phyloP scores from a whole-genome alignment of 2,329 filamentous ascomycete genomes.

The Talaromyces atroroseus region DNA sequence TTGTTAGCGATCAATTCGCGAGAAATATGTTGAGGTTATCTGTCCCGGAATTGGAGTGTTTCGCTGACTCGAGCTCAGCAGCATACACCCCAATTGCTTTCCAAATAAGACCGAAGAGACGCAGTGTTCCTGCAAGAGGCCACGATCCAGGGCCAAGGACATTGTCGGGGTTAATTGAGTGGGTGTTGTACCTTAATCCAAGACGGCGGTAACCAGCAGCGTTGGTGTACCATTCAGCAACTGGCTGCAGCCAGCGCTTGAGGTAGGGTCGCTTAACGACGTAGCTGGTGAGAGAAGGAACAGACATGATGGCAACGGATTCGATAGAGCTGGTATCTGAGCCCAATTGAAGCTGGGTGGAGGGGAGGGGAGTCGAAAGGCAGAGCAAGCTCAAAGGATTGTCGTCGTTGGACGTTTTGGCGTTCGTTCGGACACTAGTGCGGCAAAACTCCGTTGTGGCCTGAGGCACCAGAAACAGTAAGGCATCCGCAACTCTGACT shows the following conservation, averaged over 20 bases:
- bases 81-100: background rate
- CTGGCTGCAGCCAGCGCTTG: constrained; percentile 67
- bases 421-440: constrained; percentile 7
- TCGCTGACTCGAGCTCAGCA: background rate
- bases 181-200: constrained; percentile 68
- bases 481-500: background rate
- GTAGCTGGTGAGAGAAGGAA: constrained; percentile 67
- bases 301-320: constrained; percentile 55
- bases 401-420: constrained; percentile 12
- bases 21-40: background rate
- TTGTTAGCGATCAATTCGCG: constrained; percentile 2
- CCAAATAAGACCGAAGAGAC: background rate
- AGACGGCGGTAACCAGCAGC: constrained; percentile 89
- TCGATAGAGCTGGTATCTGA: constrained; percentile 11
- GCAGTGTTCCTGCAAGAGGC: background rate
- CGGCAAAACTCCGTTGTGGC: constrained; percentile 10
- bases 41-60: background rate
- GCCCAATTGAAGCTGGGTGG: constrained; percentile 25
- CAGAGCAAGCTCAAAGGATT: constrained; percentile 9
- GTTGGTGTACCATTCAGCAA: constrained; percentile 84
- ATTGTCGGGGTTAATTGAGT: background rate
- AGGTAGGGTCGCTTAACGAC: constrained; percentile 84
- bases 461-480: constrained; percentile 9
- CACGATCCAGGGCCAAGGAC: background rate
- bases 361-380: constrained; percentile 25